Evolutionary conservation across 2,329 filamentous ascomycete species (phyloP), one percentile per base, ranked within the genome.

Genomic region (Grosmannia clavigera): DNA sequence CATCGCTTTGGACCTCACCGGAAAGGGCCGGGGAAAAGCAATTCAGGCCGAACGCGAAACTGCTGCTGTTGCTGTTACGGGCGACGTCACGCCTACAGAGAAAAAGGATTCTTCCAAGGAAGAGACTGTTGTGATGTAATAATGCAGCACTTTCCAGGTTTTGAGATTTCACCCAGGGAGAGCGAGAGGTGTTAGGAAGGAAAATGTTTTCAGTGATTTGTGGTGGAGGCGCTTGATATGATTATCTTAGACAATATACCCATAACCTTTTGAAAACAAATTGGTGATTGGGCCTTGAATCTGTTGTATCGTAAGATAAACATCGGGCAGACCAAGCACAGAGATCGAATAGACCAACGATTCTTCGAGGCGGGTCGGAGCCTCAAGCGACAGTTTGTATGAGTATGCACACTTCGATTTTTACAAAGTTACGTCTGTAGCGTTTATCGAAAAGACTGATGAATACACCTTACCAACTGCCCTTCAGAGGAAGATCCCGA

Each of bases 1-100:
- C 33, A 87, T 92, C 64, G 78, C 72, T 50, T 67, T 78, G 60
- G 88, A 91, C 70, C 60, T 87, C 9, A 79, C 73, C 1, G 78
- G 78, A 29, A 71, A 68, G 57, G 68, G 70, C 27, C 68, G 43
- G 12, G n/a, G 25, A 7, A 66, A 61, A 56, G 59, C 64, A 1
- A 68, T 69, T 4, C 66, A 61, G 5, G 59, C 60, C 6, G 53
- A 59, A 9, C 43, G 56, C 48, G 54, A 14, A 10, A 40, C 38
- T 3, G 55, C 6, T 5, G 60, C 38, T 3, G 55, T 4, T 5
- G 60, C 5, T 31, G 61, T 53, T 1, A 61, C 62, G 0, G 65
- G 63, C 43, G 57, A 66, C 9, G 61, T 56, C 22, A 67, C 66
- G 12, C 64, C 65, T 10, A 57, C 59, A 1, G 62, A 66, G 40